phyloP scores from a whole-genome alignment of 306 rosid species.

The Sechiopsis laciniata region DNA sequence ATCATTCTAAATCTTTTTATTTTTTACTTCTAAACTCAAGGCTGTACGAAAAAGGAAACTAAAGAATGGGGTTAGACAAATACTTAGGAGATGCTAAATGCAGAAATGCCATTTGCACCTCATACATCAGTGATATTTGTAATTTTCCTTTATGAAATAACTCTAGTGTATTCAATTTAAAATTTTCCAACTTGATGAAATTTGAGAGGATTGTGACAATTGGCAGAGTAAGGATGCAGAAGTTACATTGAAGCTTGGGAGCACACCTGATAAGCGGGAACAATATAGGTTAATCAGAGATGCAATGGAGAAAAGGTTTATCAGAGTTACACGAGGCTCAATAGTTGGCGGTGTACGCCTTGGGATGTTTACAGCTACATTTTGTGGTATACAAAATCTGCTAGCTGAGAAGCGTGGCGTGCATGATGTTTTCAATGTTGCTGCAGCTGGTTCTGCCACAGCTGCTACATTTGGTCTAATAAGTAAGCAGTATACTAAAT shows the following conservation, averaged over 20 bases:
- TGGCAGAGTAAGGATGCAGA: constrained; percentile 93
- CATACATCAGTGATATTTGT: background rate
- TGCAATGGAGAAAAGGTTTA: constrained; percentile 93
- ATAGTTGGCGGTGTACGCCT: constrained; percentile 85
- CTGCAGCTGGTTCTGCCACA: constrained; percentile 94
- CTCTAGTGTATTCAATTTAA: background rate
- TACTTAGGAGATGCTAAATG: background rate
- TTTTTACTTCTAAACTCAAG: background rate
- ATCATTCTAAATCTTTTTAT: background rate
- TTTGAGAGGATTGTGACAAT: constrained; percentile 23
- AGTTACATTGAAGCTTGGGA: constrained; percentile 84
- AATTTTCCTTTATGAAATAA: background rate
- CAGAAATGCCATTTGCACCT: background rate
- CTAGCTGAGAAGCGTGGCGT: constrained; percentile 82
- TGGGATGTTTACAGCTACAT: constrained; percentile 84
- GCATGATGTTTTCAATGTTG: constrained; percentile 74
- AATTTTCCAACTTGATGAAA: constrained; percentile 13
- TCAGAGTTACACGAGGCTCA: constrained; percentile 73
- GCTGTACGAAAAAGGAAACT: background rate
- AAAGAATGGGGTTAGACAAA: background rate
- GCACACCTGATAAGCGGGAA: constrained; percentile 86
- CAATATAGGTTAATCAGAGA: constrained; percentile 88
- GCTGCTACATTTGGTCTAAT: constrained; percentile 86
- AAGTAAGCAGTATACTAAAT: constrained; percentile 44
- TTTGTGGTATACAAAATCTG: constrained; percentile 65